Conservation (phyloP, 164 flowering plant species). For the Magnolia changhungtana region DNA sequence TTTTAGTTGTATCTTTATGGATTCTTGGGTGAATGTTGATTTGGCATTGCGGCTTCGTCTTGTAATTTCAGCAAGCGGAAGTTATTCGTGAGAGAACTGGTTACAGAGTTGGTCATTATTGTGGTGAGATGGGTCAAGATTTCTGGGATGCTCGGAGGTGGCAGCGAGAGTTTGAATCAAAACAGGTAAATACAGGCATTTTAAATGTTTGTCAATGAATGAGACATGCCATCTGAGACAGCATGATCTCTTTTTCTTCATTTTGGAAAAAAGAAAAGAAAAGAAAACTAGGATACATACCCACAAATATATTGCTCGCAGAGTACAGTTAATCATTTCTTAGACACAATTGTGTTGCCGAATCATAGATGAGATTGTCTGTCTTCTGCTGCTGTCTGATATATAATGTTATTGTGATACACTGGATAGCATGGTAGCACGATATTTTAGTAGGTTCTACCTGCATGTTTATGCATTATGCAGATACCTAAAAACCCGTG, state of each 20-base stretch:
- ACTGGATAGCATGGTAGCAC: no score
- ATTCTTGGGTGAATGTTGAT: background rate
- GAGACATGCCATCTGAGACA: background rate
- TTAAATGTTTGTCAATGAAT: background rate
- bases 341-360: no score
- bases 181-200: conserved; percentile 52
- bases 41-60: conserved; percentile 6
- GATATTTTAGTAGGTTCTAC: no score
- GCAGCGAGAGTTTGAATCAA: conserved; percentile 94
- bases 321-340: no score
- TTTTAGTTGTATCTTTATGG: background rate
- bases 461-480: no score
- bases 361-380: no score
- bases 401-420: no score
- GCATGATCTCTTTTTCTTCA: background rate
- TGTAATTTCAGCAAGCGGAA: conserved; percentile 85
- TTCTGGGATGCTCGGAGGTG: conserved; percentile 99
- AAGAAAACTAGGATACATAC: no score
- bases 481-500: no score
- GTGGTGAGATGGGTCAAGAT: conserved; percentile 99
- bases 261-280: background rate
- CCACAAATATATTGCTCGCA: no score
- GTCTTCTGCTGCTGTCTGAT: no score
- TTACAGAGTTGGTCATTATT: conserved; percentile 87
- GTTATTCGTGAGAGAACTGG: conserved; percentile 88